Percentiles rank a stretch among this genome's conserved stretches.
Conservation (phyloP, 2,329 filamentous ascomycete genomes). For the Neonectria punicea region DNA sequence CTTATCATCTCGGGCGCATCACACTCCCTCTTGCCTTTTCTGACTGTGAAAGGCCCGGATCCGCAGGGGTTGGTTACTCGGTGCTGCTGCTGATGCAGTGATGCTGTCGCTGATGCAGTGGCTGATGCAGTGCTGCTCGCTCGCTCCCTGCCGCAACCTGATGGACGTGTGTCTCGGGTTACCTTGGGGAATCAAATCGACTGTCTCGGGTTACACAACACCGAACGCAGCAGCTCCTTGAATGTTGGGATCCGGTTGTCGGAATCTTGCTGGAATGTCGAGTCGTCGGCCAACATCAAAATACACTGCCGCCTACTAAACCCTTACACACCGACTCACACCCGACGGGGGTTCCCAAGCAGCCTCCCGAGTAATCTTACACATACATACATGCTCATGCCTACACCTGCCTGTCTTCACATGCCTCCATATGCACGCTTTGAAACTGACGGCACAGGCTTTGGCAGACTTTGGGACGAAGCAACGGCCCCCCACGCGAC, state of each 20-base stretch:
- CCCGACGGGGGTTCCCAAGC: slow-evolving; percentile 6
- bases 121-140: neutral
- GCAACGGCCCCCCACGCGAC: slow-evolving; percentile 6
- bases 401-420: neutral
- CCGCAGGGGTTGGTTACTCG: slow-evolving; percentile 10
- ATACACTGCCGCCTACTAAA: slow-evolving; percentile 9
- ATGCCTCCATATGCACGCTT: slow-evolving; percentile 4
- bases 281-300: neutral
- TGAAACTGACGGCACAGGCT: neutral
- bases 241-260: neutral
- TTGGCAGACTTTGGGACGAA: neutral
- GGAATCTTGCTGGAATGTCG: neutral
- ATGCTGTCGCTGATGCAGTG: neutral
- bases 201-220: slow-evolving; percentile 20
- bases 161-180: slow-evolving; percentile 5
- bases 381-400: neutral
- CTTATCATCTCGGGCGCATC: slow-evolving; percentile 15
- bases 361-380: slow-evolving; percentile 6
- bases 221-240: neutral
- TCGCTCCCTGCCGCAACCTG: slow-evolving; percentile 6
- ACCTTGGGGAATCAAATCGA: slow-evolving; percentile 11
- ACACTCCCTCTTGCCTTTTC: slow-evolving; percentile 22
- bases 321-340: slow-evolving; percentile 21
- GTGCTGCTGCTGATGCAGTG: neutral
- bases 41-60: neutral